phyloP scores from a whole-genome alignment of 805 yeast species.

The Wickerhamomyces strasburgensis region DNA sequence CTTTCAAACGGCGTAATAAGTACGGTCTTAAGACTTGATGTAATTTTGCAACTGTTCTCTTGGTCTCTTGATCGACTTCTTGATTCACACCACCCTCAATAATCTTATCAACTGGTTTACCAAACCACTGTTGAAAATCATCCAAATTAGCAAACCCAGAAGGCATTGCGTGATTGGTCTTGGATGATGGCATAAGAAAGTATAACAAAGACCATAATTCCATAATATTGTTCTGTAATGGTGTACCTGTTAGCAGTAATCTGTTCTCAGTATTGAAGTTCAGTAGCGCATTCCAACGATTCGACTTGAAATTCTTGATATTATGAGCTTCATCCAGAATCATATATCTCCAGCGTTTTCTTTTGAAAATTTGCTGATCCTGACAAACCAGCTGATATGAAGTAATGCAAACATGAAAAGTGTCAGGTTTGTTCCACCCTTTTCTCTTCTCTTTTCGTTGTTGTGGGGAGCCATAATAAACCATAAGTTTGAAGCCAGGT shows the following conservation, averaged over 20 bases:
- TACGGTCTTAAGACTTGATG: conserved; percentile 95
- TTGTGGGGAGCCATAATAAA: conserved; percentile 95
- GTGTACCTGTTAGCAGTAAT: conserved; percentile 90
- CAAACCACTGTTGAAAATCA: conserved; percentile 98
- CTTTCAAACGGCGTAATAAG: conserved; percentile 82
- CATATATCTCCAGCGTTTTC: conserved; percentile 95
- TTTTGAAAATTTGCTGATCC: conserved; percentile 88
- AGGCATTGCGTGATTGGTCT: conserved; percentile 70
- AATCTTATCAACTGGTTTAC: conserved; percentile 91
- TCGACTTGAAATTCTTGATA: conserved; percentile 92
- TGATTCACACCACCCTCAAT: conserved; percentile 64
- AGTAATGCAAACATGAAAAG: conserved; percentile 95
- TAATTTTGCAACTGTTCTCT: conserved; percentile 76
- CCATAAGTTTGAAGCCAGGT: conserved; percentile 93
- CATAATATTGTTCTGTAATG: conserved; percentile 88
- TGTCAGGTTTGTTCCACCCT: conserved; percentile 96
- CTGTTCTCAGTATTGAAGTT: conserved; percentile 92
- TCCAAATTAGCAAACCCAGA: conserved; percentile 90
- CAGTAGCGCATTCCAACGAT: conserved; percentile 92
- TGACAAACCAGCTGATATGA: conserved; percentile 97
- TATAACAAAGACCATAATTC: conserved; percentile 95
- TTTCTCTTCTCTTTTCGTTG: conserved; percentile 93
- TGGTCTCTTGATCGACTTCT: conserved; percentile 68
- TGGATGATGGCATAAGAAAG: conserved; percentile 91
- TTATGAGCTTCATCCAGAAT: conserved; percentile 97